Evolutionary conservation across 305 asterid species (phyloP).

Genomic region (Fraxinus greggii): DNA sequence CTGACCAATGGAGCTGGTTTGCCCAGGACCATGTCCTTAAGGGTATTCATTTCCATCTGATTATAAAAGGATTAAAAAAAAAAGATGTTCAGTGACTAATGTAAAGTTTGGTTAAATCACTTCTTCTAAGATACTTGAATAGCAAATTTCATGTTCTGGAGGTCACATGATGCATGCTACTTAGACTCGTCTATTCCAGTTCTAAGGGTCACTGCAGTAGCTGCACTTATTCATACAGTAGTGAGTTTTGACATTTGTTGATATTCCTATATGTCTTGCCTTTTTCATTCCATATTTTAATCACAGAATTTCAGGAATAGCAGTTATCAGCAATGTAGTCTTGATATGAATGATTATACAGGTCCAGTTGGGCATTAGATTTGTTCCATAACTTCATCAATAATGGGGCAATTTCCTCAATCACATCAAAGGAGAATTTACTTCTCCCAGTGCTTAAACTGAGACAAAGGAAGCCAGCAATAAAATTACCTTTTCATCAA

Average conservation of each 20-base stretch:
- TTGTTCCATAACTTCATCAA: slow-evolving; percentile 5
- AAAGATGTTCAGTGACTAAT: not conserved
- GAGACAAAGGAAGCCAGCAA: not conserved
- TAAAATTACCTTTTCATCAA: slow-evolving; percentile 75
- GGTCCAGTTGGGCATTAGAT: not conserved
- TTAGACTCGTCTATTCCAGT: not conserved
- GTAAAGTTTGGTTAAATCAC: slow-evolving; percentile 2
- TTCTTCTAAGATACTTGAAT: slow-evolving; percentile 3
- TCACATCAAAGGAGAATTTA: not conserved
- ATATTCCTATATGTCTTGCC: not conserved
- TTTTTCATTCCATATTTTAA: not conserved
- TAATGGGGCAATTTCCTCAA: not conserved
- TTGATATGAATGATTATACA: not conserved
- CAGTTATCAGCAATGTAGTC: not conserved
- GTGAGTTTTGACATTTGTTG: not conserved
- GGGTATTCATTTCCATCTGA: slow-evolving; percentile 96
- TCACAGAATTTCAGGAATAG: not conserved
- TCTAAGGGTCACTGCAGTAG: not conserved
- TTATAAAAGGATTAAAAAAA: slow-evolving; percentile 11
- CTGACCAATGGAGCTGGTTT: slow-evolving; percentile 97
- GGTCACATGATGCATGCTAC: slow-evolving; percentile 12
- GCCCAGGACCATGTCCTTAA: slow-evolving; percentile 95
- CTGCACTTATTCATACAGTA: slow-evolving; percentile 1
- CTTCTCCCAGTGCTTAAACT: not conserved
- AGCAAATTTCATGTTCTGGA: slow-evolving; percentile 6